Evolutionary conservation across 345 rosid genomes (phyloP).

Genomic region (Gossypium arboreum): DNA sequence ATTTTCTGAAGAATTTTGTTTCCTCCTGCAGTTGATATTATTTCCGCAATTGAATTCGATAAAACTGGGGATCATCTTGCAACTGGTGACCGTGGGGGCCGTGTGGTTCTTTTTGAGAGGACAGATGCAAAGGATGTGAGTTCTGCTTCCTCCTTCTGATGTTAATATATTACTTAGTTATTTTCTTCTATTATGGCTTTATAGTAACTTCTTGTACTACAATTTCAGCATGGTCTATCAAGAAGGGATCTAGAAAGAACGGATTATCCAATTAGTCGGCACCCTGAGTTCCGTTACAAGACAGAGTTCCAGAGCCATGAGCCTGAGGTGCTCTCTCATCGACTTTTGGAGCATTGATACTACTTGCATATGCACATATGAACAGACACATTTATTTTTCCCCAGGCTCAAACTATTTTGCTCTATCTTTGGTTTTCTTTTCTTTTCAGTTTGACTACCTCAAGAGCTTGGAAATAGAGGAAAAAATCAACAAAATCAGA

Average conservation of each 20-base stretch:
- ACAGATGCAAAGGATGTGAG: slow-evolving; percentile 67
- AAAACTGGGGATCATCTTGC: slow-evolving; percentile 78
- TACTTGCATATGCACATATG: neutral
- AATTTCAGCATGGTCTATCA: slow-evolving; percentile 49
- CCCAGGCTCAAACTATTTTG: neutral
- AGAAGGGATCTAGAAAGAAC: slow-evolving; percentile 67
- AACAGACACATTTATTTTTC: no score
- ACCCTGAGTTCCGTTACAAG: slow-evolving; percentile 84
- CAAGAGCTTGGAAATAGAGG: slow-evolving; percentile 97
- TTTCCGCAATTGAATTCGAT: slow-evolving; percentile 87
- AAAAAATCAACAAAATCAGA: slow-evolving; percentile 91
- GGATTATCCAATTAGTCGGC: slow-evolving; percentile 47
- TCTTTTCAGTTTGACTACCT: slow-evolving; percentile 81
- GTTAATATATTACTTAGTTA: slow-evolving; percentile 1
- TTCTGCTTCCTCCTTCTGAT: slow-evolving; percentile 13
- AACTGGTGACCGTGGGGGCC: slow-evolving; percentile 95
- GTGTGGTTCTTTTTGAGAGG: slow-evolving; percentile 93
- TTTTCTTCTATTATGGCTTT: slow-evolving; percentile 16
- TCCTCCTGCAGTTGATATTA: slow-evolving; percentile 74
- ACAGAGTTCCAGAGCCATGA: slow-evolving; percentile 97
- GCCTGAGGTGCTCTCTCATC: slow-evolving; percentile 58
- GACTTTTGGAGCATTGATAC: neutral
- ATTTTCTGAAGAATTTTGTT: slow-evolving; percentile 6
- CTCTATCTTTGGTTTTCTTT: neutral
- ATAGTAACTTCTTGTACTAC: slow-evolving; percentile 23